A percentile compares a stretch with the other conserved stretches of the same genome.
Conservation (phyloP, 2,329 filamentous ascomycete genomes). For the Trichoderma oligosporum region DNA sequence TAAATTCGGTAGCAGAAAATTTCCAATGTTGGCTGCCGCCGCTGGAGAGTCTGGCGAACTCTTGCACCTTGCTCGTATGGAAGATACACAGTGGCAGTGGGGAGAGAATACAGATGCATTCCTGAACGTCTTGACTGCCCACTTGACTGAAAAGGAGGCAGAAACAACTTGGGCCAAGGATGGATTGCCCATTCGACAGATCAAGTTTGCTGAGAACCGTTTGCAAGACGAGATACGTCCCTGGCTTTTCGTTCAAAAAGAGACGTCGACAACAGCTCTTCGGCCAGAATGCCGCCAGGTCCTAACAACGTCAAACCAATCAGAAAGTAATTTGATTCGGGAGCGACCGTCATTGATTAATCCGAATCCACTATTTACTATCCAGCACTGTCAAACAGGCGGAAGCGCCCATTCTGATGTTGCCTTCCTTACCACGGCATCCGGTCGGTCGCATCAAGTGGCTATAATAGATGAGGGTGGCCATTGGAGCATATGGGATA, state of each 20-base stretch:
- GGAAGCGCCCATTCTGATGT: slow-evolving; percentile 58
- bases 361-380: slow-evolving; percentile 50
- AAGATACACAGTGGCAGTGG: slow-evolving; percentile 55
- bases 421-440: slow-evolving; percentile 55
- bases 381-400: slow-evolving; percentile 52
- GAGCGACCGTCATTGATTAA: slow-evolving; percentile 49
- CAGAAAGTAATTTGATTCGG: slow-evolving; percentile 11
- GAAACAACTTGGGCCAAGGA: slow-evolving; percentile 54
- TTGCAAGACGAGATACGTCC: slow-evolving; percentile 37
- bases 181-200: slow-evolving; percentile 45
- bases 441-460: slow-evolving; percentile 54
- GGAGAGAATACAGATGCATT: slow-evolving; percentile 40
- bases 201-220: slow-evolving; percentile 46
- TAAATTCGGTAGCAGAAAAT: slow-evolving; percentile 25
- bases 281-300: slow-evolving; percentile 46
- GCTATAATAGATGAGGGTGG: slow-evolving; percentile 63
- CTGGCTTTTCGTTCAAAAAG: slow-evolving; percentile 54
- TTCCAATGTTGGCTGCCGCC: slow-evolving; percentile 44
- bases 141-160: slow-evolving; percentile 41
- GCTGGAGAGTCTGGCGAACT: slow-evolving; percentile 57
- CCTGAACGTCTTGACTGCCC: slow-evolving; percentile 45
- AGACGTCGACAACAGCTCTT: slow-evolving; percentile 49
- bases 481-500: slow-evolving; percentile 65
- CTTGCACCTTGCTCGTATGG: slow-evolving; percentile 52
- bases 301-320: neutral